Base-by-base conservation (phyloP, 2,329 filamentous ascomycete genomes). In the Stachybotrys elegans region DNA sequence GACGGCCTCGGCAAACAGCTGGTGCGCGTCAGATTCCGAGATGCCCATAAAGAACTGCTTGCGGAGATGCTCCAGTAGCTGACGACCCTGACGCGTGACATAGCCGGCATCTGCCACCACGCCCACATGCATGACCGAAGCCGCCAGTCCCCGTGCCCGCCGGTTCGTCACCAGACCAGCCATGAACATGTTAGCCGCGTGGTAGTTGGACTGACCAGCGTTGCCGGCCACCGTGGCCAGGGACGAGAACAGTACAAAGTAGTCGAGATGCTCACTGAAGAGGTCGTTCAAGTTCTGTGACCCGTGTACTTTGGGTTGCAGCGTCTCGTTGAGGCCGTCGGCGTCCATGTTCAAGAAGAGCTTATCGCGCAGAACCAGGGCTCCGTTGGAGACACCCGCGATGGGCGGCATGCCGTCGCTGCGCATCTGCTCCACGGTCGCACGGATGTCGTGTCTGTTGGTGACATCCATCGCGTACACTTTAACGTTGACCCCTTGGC, bases 181-280 rank as follows among this genome's bases (percentile, higher is more conserved):
- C 27, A 70, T 61, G n/a, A n/a, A n/a, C n/a, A n/a, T 58, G 49
- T 70, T 72, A n/a, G 60, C 67, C 1, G 66, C 62, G 4, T 57
- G 49, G 48, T 70, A 68, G 47, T 66, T 68, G 36, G 57, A 54
- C 42, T 66, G 62, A 4, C 51, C 53, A 4, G 49, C 43, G 19
- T 52, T 49, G 5, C 56, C 61, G n/a, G 57, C 41, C 5, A 55
- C 43, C 8, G 51, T 54, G 4, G 53, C 50, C 6, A 58, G 44
- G 17, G 61, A 63, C n/a, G 47, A 50, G 43, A 58, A 51, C 17
- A 56, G 42, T 37, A 64, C 43, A 45, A 65, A 65, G 46, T 65
- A 66, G 43, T 67, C 64, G 19, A 67, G 51, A 14, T 29, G 8
- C 25, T 52, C 32, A 6, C 44, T 40, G 21, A 69, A 61, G 0